Base-by-base conservation (phyloP, 305 asterid species). In the Withania somnifera region DNA sequence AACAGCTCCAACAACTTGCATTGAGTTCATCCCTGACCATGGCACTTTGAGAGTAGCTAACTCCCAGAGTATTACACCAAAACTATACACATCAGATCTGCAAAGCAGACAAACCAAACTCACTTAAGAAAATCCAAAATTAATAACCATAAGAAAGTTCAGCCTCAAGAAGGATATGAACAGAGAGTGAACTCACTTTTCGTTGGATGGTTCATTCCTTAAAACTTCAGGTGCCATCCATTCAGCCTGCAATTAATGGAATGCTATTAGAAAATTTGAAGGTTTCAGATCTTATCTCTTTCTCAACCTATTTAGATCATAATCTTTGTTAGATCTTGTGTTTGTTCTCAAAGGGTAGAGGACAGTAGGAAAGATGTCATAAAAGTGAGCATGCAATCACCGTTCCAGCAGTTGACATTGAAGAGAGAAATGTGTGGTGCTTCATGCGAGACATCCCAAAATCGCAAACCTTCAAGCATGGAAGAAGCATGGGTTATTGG, bases 211-310 rank as follows among this genome's bases (percentile, higher is more conserved):
- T 88, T 95, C 99, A 78, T 94, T 94, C 88, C 98, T 92, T 69
- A 95, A 86, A 86, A 95, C 98, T 86, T 95, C 99, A 8, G 99
- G 99, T 60, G 99, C 99, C 97, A 93, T 95, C 99, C 99, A 95
- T 86, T 94, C 99, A 36, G 99, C 97, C 99, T 95, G 94, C 91
- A 86, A 82, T 82, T 54, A 60, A 81, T 38, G 68, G 32, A 82
- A 85, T 61, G 69, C 58, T 60, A 47, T 53, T 36, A 85, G 78
- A 50, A 78, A 81, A 83, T 56, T 76, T 80, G 26, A 26, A 22
- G 63, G 61, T 80, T 80, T 40, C 30, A 80, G 26, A 34, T 24
- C 50, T 61, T 10, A 2, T 66, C 45, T 47, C 24, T 75, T 45
- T 73, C 61, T 50, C 61, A 75, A 53, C 42, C 79, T 75, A 47